Base-by-base conservation (phyloP, 2,329 filamentous ascomycete genomes). In the Orbilia oligospora region DNA sequence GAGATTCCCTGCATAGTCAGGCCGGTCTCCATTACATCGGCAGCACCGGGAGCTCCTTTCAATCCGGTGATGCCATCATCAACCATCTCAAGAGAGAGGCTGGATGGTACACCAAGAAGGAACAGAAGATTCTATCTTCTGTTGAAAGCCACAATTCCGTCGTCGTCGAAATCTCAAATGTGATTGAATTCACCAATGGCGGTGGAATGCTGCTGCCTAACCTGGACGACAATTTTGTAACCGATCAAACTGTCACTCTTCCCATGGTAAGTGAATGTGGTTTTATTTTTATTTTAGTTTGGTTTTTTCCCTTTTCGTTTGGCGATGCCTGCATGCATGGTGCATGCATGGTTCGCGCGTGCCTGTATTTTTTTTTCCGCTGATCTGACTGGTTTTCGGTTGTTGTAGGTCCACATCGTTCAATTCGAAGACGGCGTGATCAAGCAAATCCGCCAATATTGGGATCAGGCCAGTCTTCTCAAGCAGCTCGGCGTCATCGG, bases 401-500 rank as follows among this genome's bases (percentile, higher is more conserved):
- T 44, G 16, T 44, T 20, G 76, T 84, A 96, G 93, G 89, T 91
- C 82, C 96, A 99, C 86, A 91, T 98, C 80, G 94, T 99, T 81
- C 89, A 90, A 73, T 97, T 97, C 85, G 89, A 97, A 84, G 85
- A 91, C 56, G 89, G 90, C 84, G 94, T 93, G 86, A 97, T 99
- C 83, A 85, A 88, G 76, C 93, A 96, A 84, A 92, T 98, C 80
- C 92, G 95, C 81, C 90, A 95, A 81, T 93, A 92, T 84, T 99
- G 96, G 96, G 96, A 99, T 84, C 96, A 99, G 85, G 94, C 91
- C 79, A 92, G 93, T 68, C 89, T 99, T 48, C 89, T 99, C 81
- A 98, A 96, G 86, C 92, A 97, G 84, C 89, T 97, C 80, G 94
- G 97, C 80, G 91, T 97, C 71, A 98, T 99, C 84, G 95, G 96